These are phyloP conservation scores for Guadua angustifolia DNA, from an alignment of 176 grass and related monocot species.

Conservation along the genomic window DNA sequence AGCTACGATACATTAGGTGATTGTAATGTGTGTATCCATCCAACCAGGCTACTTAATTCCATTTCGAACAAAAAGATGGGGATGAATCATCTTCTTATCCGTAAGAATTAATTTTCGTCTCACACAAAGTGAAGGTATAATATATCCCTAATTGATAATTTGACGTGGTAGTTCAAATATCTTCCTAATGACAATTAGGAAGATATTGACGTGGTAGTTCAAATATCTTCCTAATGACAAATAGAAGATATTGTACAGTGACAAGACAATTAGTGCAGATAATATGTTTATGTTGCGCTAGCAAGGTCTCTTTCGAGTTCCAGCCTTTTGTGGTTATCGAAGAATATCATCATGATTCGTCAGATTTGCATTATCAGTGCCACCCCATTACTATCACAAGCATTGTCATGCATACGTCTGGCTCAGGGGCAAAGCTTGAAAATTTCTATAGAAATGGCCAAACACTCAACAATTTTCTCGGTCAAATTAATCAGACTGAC, in stretches of 20 bases:
- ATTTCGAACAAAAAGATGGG: not conserved
- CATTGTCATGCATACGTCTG: not conserved
- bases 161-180: not conserved
- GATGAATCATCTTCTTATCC: not conserved
- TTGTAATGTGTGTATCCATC: not conserved
- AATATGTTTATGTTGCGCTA: not conserved
- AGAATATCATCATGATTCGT: no score
- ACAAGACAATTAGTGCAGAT: not conserved
- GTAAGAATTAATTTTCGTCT: not conserved
- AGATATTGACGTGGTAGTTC: not conserved
- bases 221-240: no score
- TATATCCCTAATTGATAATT: not conserved
- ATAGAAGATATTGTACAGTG: no score
- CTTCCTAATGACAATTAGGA: no score
- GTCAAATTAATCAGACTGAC: not conserved
- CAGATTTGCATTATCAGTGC: not conserved
- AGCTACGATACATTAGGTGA: not conserved
- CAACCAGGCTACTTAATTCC: not conserved
- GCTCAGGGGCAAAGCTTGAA: not conserved
- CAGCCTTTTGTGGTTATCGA: not conserved
- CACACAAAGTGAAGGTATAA: not conserved
- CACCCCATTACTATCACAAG: not conserved
- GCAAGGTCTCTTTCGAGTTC: not conserved
- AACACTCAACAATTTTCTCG: not conserved
- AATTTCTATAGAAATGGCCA: not conserved